Conservation (phyloP, 108 stramenopile species). For the Cyclotella choctawhatcheeana region DNA sequence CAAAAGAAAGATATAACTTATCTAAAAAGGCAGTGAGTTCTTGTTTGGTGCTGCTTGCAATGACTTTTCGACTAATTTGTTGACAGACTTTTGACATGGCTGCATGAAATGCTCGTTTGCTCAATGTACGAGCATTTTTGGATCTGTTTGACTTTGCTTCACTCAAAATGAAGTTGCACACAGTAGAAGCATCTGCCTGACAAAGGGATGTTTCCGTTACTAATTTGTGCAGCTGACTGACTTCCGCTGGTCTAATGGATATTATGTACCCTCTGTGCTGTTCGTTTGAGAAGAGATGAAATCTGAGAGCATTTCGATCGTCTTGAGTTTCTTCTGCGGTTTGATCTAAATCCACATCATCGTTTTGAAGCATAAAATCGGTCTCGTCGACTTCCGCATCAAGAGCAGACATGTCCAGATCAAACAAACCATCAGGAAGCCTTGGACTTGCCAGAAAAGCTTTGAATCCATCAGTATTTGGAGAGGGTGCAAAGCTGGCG, state of each 20-base stretch:
- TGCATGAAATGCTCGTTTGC: constrained; percentile 79
- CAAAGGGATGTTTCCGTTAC: constrained; percentile 80
- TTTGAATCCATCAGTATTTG: constrained; percentile 28
- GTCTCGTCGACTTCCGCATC: constrained; percentile 43
- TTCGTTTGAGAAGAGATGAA: constrained; percentile 71
- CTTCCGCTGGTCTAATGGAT: constrained; percentile 76
- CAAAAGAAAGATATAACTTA: constrained; percentile 82
- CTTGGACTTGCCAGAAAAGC: constrained; percentile 39
- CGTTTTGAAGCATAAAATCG: constrained; percentile 51
- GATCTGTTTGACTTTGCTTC: constrained; percentile 55
- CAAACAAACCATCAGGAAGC: constrained; percentile 33
- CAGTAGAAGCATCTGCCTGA: constrained; percentile 61
- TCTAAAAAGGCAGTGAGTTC: constrained; percentile 66
- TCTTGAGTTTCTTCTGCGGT: constrained; percentile 13
- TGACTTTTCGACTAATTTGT: constrained; percentile 15
- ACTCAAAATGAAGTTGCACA: constrained; percentile 72
- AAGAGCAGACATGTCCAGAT: constrained; percentile 39
- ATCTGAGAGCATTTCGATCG: constrained; percentile 62
- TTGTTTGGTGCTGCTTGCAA: constrained; percentile 46
- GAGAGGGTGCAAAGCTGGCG: constrained; percentile 20
- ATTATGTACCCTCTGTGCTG: constrained; percentile 75
- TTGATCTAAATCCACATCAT: constrained; percentile 27
- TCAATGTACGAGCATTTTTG: constrained; percentile 43
- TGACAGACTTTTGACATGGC: constrained; percentile 66
- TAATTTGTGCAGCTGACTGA: constrained; percentile 69